Evolutionary conservation across 176 grass and related monocot species (phyloP).

Genomic region (Otatea glauca): DNA sequence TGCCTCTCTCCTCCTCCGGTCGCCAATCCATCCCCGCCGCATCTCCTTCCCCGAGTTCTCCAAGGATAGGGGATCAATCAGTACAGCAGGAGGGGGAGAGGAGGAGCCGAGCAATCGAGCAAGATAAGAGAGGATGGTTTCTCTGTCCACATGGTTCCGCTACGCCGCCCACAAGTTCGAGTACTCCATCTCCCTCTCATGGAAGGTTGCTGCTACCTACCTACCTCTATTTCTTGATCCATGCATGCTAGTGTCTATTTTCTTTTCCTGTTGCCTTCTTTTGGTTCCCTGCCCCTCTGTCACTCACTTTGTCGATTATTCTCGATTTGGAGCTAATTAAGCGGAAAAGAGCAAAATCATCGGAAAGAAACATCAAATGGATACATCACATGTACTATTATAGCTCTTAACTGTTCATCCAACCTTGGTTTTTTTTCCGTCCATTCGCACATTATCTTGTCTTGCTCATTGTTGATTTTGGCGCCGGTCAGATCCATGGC

Average conservation of each 20-base stretch:
- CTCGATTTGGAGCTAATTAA: not conserved
- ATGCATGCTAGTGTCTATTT: not conserved
- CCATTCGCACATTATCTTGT: not conserved
- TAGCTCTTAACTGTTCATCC: not conserved
- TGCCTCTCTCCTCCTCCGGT: not conserved
- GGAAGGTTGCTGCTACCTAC: slow-evolving; percentile 55
- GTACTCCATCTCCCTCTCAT: slow-evolving; percentile 76
- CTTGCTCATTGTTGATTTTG: not conserved
- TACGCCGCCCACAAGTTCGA: slow-evolving; percentile 89
- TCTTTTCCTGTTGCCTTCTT: not conserved
- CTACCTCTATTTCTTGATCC: slow-evolving; percentile 10
- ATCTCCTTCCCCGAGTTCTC: not conserved
- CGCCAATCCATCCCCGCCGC: not conserved
- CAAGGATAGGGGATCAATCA: slow-evolving; percentile 2
- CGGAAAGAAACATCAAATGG: not conserved
- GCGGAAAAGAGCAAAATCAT: not conserved
- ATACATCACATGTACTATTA: not conserved
- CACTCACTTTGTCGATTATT: not conserved
- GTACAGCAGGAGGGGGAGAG: not conserved
- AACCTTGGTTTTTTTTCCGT: not conserved
- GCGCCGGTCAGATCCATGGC: not conserved
- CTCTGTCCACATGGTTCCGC: slow-evolving; percentile 83
- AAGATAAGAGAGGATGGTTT: slow-evolving; percentile 55
- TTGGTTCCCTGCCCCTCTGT: not conserved
- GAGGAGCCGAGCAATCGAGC: not conserved